Conservation (phyloP, 1,284 basidiomycete species). For the Schizophyllum amplum region DNA sequence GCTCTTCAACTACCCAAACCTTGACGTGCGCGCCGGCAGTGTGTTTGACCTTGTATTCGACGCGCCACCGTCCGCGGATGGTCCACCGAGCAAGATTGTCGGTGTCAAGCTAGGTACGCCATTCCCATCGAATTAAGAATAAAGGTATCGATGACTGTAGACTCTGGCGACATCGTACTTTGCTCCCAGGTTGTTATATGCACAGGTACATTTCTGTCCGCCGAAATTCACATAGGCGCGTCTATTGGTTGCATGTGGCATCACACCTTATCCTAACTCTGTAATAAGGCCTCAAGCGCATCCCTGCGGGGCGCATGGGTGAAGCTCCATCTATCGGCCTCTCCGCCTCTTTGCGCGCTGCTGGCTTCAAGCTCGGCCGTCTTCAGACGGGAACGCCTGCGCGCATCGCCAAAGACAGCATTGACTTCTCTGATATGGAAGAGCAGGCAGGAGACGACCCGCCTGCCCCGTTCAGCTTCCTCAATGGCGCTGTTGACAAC, state of each 20-base stretch:
- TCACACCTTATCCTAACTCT: not conserved
- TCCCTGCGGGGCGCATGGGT: conserved; percentile 77
- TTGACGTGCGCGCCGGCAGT: conserved; percentile 65
- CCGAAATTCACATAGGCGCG: conserved; percentile 81
- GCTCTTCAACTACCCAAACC: conserved; percentile 56
- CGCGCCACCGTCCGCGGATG: conserved; percentile 25
- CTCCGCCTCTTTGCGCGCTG: conserved; percentile 63
- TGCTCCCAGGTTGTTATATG: conserved; percentile 83
- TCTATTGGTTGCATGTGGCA: not conserved
- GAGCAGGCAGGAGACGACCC: conserved; percentile 53
- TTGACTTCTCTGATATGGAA: conserved; percentile 55
- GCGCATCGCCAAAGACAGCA: conserved; percentile 61
- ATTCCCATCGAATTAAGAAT: not conserved
- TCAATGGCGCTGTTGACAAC: conserved; percentile 42
- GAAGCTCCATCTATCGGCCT: conserved; percentile 70
- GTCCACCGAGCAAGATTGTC: conserved; percentile 31
- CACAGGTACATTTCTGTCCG: conserved; percentile 86
- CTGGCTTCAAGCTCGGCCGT: conserved; percentile 76
- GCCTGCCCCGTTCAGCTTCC: conserved; percentile 57
- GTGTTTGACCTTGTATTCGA: conserved; percentile 77
- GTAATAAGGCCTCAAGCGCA: conserved; percentile 55
- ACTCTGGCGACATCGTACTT: conserved; percentile 65
- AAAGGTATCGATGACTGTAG: conserved; percentile 26
- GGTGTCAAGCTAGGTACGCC: conserved; percentile 62
- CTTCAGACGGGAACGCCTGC: conserved; percentile 90